Evolutionary conservation across 2,329 filamentous ascomycete genomes (phyloP).

Genomic region (Botryotinia convoluta): DNA sequence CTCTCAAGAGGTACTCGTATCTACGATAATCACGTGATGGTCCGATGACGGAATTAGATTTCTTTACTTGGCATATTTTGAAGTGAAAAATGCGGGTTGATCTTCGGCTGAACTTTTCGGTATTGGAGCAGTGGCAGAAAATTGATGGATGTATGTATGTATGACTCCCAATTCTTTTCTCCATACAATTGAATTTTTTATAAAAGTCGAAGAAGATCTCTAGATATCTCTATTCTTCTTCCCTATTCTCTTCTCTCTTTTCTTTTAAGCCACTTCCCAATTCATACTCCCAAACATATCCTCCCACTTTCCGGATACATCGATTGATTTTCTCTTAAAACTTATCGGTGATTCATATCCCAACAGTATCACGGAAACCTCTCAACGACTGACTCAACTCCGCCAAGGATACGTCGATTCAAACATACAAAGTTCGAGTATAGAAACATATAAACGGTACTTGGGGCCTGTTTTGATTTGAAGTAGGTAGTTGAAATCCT

Average conservation of each 20-base stretch:
- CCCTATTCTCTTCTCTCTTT: neutral
- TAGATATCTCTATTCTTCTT: neutral
- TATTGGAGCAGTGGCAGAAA: neutral
- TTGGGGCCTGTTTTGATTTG: slow-evolving; percentile 11
- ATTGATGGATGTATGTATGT: neutral
- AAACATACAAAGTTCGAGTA: neutral
- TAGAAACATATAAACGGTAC: neutral
- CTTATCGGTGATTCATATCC: neutral
- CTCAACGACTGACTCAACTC: neutral
- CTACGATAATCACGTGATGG: neutral
- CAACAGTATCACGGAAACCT: neutral
- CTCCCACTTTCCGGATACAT: too few relatives aligned
- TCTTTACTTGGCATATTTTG: neutral
- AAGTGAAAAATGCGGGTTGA: neutral
- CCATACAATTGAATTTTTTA: neutral
- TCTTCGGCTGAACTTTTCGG: neutral
- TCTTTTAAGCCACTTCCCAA: neutral
- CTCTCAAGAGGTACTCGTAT: neutral
- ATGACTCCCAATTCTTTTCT: slow-evolving; percentile 1
- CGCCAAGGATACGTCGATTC: neutral
- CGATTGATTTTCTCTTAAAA: neutral
- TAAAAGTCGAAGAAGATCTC: neutral
- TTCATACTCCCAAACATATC: neutral
- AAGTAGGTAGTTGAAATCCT: slow-evolving; percentile 17
- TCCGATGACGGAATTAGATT: neutral